phyloP scores from a whole-genome alignment of 306 rosid genomes.

The Herpetospermum pedunculosum region DNA sequence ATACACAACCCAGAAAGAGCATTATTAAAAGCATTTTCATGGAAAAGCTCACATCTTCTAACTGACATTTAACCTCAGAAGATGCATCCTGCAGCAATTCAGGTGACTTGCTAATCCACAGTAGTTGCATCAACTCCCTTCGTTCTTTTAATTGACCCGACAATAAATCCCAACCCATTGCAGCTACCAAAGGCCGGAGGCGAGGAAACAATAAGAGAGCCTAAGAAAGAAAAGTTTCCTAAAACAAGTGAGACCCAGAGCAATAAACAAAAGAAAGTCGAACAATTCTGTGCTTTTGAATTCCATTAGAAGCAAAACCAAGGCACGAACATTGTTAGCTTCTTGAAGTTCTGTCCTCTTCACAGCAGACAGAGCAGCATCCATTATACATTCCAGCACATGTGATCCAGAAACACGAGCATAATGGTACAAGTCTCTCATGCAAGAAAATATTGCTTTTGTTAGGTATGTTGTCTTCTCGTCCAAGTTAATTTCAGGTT shows the following conservation, averaged over 20 bases:
- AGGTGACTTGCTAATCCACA: conserved; percentile 85
- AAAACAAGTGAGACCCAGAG: conserved; percentile 10
- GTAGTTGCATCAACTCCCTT: conserved; percentile 78
- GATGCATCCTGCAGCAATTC: conserved; percentile 71
- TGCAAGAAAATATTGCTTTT: conserved; percentile 44
- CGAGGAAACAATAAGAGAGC: conserved; percentile 74
- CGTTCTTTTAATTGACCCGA: conserved; percentile 66
- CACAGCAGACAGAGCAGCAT: conserved; percentile 76
- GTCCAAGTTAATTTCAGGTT: conserved; percentile 26
- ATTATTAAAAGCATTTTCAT: conserved; percentile 10
- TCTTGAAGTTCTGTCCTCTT: conserved; percentile 79
- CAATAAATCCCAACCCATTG: conserved; percentile 97
- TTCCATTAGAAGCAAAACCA: conserved; percentile 24
- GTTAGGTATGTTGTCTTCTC: conserved; percentile 21
- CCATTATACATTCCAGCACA: conserved; percentile 79
- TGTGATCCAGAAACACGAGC: conserved; percentile 90
- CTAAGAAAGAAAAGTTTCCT: conserved; percentile 29
- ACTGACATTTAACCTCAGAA: conserved; percentile 61
- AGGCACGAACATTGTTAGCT: conserved; percentile 73
- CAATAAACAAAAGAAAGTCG: conserved; percentile 7
- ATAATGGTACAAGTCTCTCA: conserved; percentile 71
- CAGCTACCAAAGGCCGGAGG: conserved; percentile 83
- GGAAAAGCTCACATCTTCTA: conserved; percentile 62
- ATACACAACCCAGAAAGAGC: conserved; percentile 18
- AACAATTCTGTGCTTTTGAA: conserved; percentile 6